Evolutionary conservation across 805 yeast species (phyloP), one percentile per base, ranked within the genome.

Genomic region (Ogataea populi-albae): DNA sequence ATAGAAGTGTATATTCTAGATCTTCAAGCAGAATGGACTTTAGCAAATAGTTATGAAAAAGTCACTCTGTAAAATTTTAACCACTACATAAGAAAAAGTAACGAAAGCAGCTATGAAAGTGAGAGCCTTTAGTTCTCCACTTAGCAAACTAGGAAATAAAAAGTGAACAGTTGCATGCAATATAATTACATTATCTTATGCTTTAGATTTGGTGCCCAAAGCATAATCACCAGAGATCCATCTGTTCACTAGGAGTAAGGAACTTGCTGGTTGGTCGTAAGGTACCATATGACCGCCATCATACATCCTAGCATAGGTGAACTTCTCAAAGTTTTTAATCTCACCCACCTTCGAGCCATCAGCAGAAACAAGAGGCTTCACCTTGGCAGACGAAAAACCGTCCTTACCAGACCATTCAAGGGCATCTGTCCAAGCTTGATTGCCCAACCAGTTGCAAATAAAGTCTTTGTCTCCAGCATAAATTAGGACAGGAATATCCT

Each of bases 271-370:
- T 65, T 86, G 91, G 61, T 87, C 91, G 50, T 71, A 81, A 20
- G 95, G 95, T 46, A 86, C 95, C 95, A 87, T 84, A 61, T 87
- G 96, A 8, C 96, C 96, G 24, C 91, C 95, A 45, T 78, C 84
- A 47, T 61, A 82, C 26, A 87, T 71, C 57, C 95, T 74, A 53
- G 86, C 69, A 63, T 83, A 87, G 3, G 94, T 79, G 54, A 87
- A 79, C 27, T 79, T 72, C 17, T 74, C 78, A 51, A 64, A 74
- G 57, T 77, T 81, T 67, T 86, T 87, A 19, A 80, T 81, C 52
- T 82, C 77, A 41, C 98, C 98, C 17, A 78, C 74, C 22, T 59
- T 52, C 32, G 65, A 60, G 19, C 59, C 61, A 19, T 66, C 66
- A 17, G 59, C 61, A 32, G 52, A 46, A 8, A 36, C 46, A 15